Percentiles rank a stretch among this genome's conserved stretches.
These are phyloP conservation scores for Elsinoe arachidis DNA, from an alignment of 2,329 filamentous ascomycete genomes.

Conservation along the genomic window DNA sequence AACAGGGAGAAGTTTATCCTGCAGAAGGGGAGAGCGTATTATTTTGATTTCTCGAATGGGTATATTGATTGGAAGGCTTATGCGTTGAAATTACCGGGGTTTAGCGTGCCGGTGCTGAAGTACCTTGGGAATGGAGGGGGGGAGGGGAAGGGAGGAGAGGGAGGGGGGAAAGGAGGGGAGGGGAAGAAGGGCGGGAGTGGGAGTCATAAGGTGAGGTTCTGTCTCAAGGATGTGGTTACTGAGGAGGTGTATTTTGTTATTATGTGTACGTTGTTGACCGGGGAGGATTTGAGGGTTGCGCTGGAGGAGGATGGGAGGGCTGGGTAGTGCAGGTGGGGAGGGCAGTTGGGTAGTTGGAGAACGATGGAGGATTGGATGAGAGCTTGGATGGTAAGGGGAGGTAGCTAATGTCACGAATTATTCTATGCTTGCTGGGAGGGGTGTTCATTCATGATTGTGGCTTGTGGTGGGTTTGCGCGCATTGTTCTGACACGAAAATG, in stretches of 20 bases:
- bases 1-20: conserved; percentile 34
- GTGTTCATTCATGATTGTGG: no score
- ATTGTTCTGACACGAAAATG: no score
- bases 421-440: no score
- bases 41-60: conserved; percentile 41
- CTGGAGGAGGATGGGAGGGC: conserved; percentile 21
- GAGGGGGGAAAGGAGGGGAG: neutral
- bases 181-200: neutral
- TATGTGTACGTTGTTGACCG: conserved; percentile 39
- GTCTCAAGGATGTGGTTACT: conserved; percentile 35
- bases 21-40: conserved; percentile 36
- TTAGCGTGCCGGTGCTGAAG: conserved; percentile 36
- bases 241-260: conserved; percentile 37
- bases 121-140: conserved; percentile 28
- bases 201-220: conserved; percentile 36
- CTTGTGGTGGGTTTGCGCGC: no score
- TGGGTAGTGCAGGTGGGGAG: neutral
- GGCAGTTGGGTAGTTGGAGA: no score
- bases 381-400: no score
- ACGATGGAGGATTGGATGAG: no score
- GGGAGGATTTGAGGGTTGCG: conserved; percentile 32
- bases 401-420: no score
- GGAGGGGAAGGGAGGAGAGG: neutral
- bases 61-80: conserved; percentile 42
- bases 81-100: conserved; percentile 36